Percentiles rank a stretch among this genome's conserved stretches.
Evolutionary conservation across 148 eudicot genomes (phyloP).

Genomic region (Cornus controversa): DNA sequence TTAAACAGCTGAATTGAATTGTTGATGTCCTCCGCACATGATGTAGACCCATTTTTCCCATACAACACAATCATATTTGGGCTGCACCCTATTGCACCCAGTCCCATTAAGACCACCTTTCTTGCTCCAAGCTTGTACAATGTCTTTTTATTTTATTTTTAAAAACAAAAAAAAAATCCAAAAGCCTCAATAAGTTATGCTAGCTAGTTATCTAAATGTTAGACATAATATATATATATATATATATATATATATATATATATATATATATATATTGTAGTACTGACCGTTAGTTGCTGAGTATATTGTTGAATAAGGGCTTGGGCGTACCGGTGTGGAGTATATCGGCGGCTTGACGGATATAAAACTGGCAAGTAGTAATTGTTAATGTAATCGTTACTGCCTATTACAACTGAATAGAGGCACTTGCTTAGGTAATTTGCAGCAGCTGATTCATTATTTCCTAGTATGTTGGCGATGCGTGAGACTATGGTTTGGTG

Average conservation of each 20-base stretch:
- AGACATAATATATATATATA: too few relatives aligned
- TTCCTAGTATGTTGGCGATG: slow-evolving; percentile 1
- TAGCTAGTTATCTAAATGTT: too few relatives aligned
- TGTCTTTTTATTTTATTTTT: slow-evolving; percentile 29
- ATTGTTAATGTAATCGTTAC: slow-evolving; percentile 62
- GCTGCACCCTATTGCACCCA: slow-evolving; percentile 43
- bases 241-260: too few relatives aligned
- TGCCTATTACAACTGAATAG: slow-evolving; percentile 47
- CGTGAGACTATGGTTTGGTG: slow-evolving; percentile 24
- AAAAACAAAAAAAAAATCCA: background rate
- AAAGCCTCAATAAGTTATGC: background rate
- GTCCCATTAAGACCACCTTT: slow-evolving; percentile 46
- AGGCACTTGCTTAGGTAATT: slow-evolving; percentile 40
- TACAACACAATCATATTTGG: slow-evolving; percentile 15
- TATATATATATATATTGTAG: too few relatives aligned
- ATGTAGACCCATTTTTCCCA: slow-evolving; percentile 12
- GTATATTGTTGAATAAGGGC: slow-evolving; percentile 29
- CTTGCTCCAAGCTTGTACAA: slow-evolving; percentile 52
- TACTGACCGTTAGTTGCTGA: slow-evolving; percentile 34
- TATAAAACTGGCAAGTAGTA: slow-evolving; percentile 37
- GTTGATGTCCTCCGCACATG: slow-evolving; percentile 35
- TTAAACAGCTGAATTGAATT: slow-evolving; percentile 34
- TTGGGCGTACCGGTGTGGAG: slow-evolving; percentile 30
- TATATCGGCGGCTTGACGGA: slow-evolving; percentile 14
- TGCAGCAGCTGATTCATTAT: background rate